These are phyloP conservation scores for Tolypocladium ovalisporum DNA, from an alignment of 2,329 filamentous ascomycete genomes.

Conservation along the genomic window DNA sequence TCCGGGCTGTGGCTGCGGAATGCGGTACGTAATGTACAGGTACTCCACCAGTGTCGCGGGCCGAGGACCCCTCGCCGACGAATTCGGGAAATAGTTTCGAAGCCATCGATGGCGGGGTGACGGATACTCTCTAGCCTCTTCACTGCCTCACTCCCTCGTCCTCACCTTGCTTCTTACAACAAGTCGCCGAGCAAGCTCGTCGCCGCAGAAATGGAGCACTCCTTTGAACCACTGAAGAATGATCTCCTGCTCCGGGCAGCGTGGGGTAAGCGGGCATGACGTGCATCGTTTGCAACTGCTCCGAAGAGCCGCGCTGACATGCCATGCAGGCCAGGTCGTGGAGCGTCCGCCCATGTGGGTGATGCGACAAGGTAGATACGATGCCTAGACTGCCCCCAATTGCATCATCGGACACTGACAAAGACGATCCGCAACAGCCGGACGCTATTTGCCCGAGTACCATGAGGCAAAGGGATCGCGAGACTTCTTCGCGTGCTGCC, in stretches of 20 bases:
- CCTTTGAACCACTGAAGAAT: constrained; percentile 82
- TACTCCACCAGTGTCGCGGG: not conserved
- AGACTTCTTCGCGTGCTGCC: constrained; percentile 98
- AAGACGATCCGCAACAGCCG: constrained; percentile 44
- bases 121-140: not conserved
- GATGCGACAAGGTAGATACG: constrained; percentile 80
- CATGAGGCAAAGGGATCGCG: constrained; percentile 82
- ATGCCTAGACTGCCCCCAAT: not conserved
- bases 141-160: not conserved
- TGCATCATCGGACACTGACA: not conserved
- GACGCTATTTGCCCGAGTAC: constrained; percentile 95
- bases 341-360: constrained; percentile 96
- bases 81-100: not conserved
- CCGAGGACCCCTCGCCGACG: not conserved
- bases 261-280: constrained; percentile 52
- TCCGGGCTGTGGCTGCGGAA: not conserved
- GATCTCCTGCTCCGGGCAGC: constrained; percentile 85
- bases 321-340: constrained; percentile 63
- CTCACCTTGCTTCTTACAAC: not conserved
- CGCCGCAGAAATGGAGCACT: constrained; percentile 43
- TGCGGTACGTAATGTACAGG: not conserved
- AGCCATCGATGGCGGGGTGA: not conserved
- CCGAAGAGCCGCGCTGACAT: constrained; percentile 9
- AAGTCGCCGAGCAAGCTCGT: not conserved
- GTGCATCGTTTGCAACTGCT: not conserved